A percentile compares a stretch with the other conserved stretches of the same genome.
Evolutionary conservation across 2,329 filamentous ascomycete species (phyloP).

Genomic region (Trichophyton simii): DNA sequence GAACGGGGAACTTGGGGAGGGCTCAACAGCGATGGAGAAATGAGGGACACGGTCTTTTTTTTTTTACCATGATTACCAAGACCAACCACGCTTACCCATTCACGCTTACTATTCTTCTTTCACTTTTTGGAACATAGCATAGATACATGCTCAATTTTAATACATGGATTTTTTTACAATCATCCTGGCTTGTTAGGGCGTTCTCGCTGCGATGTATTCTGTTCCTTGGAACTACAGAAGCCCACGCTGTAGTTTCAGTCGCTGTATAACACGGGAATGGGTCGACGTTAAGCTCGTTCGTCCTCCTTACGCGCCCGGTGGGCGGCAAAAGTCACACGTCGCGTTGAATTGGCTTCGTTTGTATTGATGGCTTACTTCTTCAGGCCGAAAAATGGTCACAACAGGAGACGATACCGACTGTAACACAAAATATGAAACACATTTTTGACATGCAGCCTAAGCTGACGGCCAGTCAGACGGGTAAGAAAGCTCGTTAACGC

Average conservation of each 20-base stretch:
- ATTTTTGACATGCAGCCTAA: neutral
- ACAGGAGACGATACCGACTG: neutral
- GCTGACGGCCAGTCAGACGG: neutral
- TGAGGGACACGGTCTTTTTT: neutral
- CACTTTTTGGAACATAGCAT: neutral
- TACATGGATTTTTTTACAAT: neutral
- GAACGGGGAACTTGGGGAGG: neutral
- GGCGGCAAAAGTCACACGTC: neutral
- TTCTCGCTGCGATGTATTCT: neutral
- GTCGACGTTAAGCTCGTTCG: neutral
- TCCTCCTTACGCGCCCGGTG: neutral
- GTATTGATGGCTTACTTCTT: neutral
- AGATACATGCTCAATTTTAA: conserved; percentile 1
- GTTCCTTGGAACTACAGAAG: neutral
- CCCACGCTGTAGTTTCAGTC: neutral
- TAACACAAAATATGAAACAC: neutral
- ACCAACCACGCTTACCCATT: neutral
- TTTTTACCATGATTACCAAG: neutral
- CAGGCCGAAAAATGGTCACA: neutral
- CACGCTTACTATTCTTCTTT: neutral
- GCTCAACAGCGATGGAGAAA: neutral
- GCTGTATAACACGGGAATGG: neutral
- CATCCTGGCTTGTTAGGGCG: neutral
- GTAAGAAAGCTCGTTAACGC: neutral
- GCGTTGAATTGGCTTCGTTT: neutral